Percentiles rank a stretch among this genome's conserved stretches.
Conservation (phyloP, 768 basidiomycete species). For the Lactarius vividus region DNA sequence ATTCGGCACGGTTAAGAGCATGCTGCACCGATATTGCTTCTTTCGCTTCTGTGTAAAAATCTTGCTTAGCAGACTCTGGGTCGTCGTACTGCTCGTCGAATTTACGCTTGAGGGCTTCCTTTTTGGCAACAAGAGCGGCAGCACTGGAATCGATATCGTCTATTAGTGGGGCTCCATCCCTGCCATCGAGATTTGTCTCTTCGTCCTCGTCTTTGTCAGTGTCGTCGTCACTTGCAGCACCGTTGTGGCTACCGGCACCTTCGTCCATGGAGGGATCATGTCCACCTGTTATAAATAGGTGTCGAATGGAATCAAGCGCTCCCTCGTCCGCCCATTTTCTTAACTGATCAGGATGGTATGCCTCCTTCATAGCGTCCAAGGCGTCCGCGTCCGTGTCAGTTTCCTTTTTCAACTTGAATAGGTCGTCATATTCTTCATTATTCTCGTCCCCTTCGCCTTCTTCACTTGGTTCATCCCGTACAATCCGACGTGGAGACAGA, state of each 20-base stretch:
- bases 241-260: constrained; percentile 33
- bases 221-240: constrained; percentile 36
- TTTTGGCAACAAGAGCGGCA: constrained; percentile 73
- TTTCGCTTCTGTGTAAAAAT: constrained; percentile 91
- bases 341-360: constrained; percentile 47
- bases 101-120: constrained; percentile 87
- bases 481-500: constrained; percentile 67
- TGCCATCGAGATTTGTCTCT: constrained; percentile 37
- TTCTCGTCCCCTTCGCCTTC: constrained; percentile 32
- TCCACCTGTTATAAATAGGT: constrained; percentile 86
- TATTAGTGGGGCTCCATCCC: constrained; percentile 18
- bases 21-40: constrained; percentile 86
- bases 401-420: constrained; percentile 50
- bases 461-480: constrained; percentile 40
- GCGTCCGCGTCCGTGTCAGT: constrained; percentile 43
- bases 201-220: constrained; percentile 41
- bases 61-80: constrained; percentile 69
- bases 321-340: constrained; percentile 83
- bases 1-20: constrained; percentile 80
- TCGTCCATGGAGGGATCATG: constrained; percentile 32
- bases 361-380: constrained; percentile 69
- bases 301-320: constrained; percentile 80
- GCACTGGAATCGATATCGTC: constrained; percentile 41
- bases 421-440: constrained; percentile 70
- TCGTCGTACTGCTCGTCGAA: constrained; percentile 98